Percentiles rank a stretch among this genome's conserved stretches.
phyloP scores from a whole-genome alignment of 192 early-diverging fungal genomes.

The Allomyces macrogynus region DNA sequence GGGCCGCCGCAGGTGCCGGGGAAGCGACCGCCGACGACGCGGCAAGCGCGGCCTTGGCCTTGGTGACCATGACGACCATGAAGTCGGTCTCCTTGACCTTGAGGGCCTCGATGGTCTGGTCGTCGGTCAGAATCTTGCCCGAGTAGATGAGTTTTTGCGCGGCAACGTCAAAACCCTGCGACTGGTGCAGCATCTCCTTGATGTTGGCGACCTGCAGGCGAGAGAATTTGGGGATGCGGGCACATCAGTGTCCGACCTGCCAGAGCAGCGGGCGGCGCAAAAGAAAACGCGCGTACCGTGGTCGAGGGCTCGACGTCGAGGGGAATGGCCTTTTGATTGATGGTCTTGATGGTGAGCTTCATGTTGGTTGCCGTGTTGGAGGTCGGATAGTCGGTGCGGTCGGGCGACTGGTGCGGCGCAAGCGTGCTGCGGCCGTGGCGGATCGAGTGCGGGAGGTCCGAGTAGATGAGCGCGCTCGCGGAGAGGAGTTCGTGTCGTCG shows the following conservation, averaged over 20 bases:
- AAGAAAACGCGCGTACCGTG: slow-evolving; percentile 16
- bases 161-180: slow-evolving; percentile 46
- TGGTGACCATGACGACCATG: slow-evolving; percentile 83
- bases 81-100: slow-evolving; percentile 82
- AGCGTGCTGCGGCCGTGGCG: too few species aligned
- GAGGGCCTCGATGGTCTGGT: slow-evolving; percentile 44
- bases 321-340: slow-evolving; percentile 64
- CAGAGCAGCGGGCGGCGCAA: background rate
- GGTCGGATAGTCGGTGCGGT: too few species aligned
- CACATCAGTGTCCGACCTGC: background rate
- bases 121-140: slow-evolving; percentile 75
- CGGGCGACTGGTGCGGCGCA: too few species aligned
- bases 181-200: slow-evolving; percentile 55
- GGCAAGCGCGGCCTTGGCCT: slow-evolving; percentile 27
- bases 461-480: too few species aligned
- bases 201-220: slow-evolving; percentile 41
- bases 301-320: slow-evolving; percentile 52
- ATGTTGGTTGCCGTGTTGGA: slow-evolving; percentile 15
- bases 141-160: slow-evolving; percentile 77
- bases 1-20: slow-evolving; percentile 7
- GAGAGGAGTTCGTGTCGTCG: too few species aligned
- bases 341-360: slow-evolving; percentile 79
- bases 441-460: too few species aligned
- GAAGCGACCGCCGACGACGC: slow-evolving; percentile 8
- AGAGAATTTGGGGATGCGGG: background rate